Evolutionary conservation across 495 filamentous ascomycete species (phyloP), one percentile per base, ranked within the genome.

Genomic region (Friedmanniomyces simplex): DNA sequence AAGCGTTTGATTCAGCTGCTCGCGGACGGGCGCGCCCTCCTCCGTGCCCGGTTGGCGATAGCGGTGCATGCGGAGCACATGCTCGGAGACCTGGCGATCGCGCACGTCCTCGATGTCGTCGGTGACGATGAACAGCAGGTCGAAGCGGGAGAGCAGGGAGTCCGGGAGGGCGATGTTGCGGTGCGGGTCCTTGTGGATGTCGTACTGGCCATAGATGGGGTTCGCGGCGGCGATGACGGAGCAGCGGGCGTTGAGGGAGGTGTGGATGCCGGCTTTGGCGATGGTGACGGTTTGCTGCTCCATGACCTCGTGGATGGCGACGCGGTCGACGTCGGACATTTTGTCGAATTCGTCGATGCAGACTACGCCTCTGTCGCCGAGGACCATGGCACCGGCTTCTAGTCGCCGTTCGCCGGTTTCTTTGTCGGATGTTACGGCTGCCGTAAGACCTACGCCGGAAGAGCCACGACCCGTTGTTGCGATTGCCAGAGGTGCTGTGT

Each of bases 341-440:
- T 99, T 99, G 73, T 99, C 93, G 68, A 99, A 99, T 70, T 99
- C 93, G 70, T 99, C 93, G 64, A 99, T 99, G 73, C 93, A 99
- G 41, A 99, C 93, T 37, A 99, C 91, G 55, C 93, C 93, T 46
- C 93, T 84, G 66, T 99, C 93, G 67, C 83, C 93, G 57, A 99
- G 86, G 55, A 99, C 93, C 93, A 99, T 99, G 59, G 93, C 93
- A 79, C 93, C 93, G 8, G 93, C 93, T 73, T 99, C 93, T 2
- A 99, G 76, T 59, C 93, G 80, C 52, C 93, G 82, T 70, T 99
- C 93, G 24, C 93, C 94, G 0, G 93, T 99, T 71, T 99, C 93
- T 70, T 97, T 97, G 69, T 99, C 93, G 0, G 85, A 80, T 0
- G 94, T 97, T 24, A 99, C 93, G 21, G 93, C 93, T 13, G 93